Base-by-base conservation (phyloP, 192 early-diverging fungal genomes). In the Mortierella alpina region DNA sequence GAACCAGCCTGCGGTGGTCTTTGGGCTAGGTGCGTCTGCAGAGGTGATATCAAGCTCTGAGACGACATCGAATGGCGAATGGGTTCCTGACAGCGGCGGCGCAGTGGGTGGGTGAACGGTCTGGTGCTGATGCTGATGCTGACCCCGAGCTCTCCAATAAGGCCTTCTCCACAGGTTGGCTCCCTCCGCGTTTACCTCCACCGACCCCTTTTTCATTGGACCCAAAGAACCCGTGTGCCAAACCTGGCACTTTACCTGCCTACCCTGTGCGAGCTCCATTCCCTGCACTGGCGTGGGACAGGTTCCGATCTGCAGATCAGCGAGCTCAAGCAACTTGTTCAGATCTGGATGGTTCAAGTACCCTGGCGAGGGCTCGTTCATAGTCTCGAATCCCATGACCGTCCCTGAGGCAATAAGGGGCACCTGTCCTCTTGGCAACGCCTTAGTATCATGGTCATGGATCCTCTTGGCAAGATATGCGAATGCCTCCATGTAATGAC, bases 301-400 rank as follows among this genome's bases (percentile, higher is more conserved):
- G 6, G 70, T 57, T 0, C 87, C 89, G 52, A 84, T 88, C 41
- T 84, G 84, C 12, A 86, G 77, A 56, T 78, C 84, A 5, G 82
- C 72, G n/a, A 75, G 53, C n/a, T 86, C 80, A 12, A 70, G 59
- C 39, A 88, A 66, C 47, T 84, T 60, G 22, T 68, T 77, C n/a
- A 88, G 62, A 51, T 88, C 78, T 17, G 73, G 70, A 15, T 82
- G 57, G 14, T 70, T 83, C 8, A 90, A 41, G 44, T 82, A 90
- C 0, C 89, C 89, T 4, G 82, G 73, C 8, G 81, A 72, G 15
- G 89, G 89, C 51, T 90, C 89, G 63, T 90, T 90, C 65, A 90
- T 65, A 6, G 87, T 59, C 66, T 90, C 89, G 46, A 83, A 86
- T 0, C 89, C 89, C 73, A 88, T 68, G 11, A 89, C 87, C 0